A percentile compares a stretch with the other conserved stretches of the same genome.
Conservation (phyloP, 2,329 filamentous ascomycete species). For the Trichoderma sp. region DNA sequence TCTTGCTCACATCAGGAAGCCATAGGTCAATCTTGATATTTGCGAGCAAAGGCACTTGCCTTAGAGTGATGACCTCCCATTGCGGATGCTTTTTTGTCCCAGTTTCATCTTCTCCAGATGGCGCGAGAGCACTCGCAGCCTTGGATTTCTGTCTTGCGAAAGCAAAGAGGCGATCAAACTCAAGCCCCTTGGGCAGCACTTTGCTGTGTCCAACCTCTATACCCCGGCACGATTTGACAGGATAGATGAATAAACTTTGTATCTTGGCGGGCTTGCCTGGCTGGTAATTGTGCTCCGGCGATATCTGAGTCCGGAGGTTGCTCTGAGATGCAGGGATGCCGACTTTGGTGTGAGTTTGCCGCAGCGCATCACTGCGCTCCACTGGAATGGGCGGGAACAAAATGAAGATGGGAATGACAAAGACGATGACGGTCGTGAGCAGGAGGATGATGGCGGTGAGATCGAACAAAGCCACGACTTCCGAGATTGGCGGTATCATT, state of each 20-base stretch:
- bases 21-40: conserved; percentile 67
- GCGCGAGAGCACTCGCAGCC: conserved; percentile 25
- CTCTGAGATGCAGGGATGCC: conserved; percentile 41
- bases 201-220: conserved; percentile 67
- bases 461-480: conserved; percentile 30
- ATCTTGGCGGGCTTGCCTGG: conserved; percentile 31
- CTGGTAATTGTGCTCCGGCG: conserved; percentile 25
- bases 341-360: conserved; percentile 53
- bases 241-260: conserved; percentile 74
- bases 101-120: conserved; percentile 39
- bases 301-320: conserved; percentile 35
- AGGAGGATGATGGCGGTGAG: conserved; percentile 40
- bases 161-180: conserved; percentile 79
- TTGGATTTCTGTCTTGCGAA: conserved; percentile 61
- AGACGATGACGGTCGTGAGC: conserved; percentile 46
- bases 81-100: conserved; percentile 24
- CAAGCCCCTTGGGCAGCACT: conserved; percentile 66
- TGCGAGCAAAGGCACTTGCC: conserved; percentile 68
- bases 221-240: conserved; percentile 77
- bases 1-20: conserved; percentile 62
- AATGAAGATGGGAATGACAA: conserved; percentile 53
- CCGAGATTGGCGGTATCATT: conserved; percentile 26
- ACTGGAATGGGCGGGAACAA: conserved; percentile 55
- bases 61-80: conserved; percentile 72
- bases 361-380: conserved; percentile 51